Evolutionary conservation across 2,329 filamentous ascomycete species (phyloP), one percentile per base, ranked within the genome.

Genomic region (Ustulina deusta): DNA sequence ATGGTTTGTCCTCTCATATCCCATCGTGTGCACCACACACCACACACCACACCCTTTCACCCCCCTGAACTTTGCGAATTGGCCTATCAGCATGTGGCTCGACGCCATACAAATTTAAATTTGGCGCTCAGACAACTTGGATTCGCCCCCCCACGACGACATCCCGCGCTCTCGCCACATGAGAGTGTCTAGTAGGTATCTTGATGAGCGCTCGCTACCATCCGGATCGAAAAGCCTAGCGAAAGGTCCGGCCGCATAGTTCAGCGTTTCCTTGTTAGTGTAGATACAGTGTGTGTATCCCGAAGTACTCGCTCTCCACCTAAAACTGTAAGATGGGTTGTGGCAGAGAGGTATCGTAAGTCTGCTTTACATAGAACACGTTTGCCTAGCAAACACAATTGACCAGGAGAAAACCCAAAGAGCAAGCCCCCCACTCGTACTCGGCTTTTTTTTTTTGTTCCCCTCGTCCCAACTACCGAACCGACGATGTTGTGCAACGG

Each of bases 61-160:
- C 13, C 56, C 51, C 60, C 51, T 40, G 13, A 48, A 15, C 20
- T n/a, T 34, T 40, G 2, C 10, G 6, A 40, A 60, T 56, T 66
- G 40, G 20, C 66, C 66, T 69, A 66, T 69, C 63, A 69, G 55
- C 57, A 27, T 56, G 20, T 27, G 3, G 25, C 32, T 55, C 27
- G 36, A 46, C 54, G 13, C 20, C 20, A 15, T 13, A 46, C 13
- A 48, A 32, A 49, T 55, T 59, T 29, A 52, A 29, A n/a, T 57
- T 63, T 56, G 49, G 46, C 46, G 44, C 66, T 51, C 58, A 36
- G 49, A n/a, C 49, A 51, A 64, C n/a, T 25, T 55, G 55, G 46
- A 46, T 27, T 57, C 48, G 17, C 55, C 40, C 27, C 49, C 38
- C 59, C 49, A 58, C 46, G 52, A 51, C 63, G 25, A 34, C 55